These are phyloP conservation scores for Clitopilus hobsonii DNA, from an alignment of 768 basidiomycete genomes.

Conservation along the genomic window DNA sequence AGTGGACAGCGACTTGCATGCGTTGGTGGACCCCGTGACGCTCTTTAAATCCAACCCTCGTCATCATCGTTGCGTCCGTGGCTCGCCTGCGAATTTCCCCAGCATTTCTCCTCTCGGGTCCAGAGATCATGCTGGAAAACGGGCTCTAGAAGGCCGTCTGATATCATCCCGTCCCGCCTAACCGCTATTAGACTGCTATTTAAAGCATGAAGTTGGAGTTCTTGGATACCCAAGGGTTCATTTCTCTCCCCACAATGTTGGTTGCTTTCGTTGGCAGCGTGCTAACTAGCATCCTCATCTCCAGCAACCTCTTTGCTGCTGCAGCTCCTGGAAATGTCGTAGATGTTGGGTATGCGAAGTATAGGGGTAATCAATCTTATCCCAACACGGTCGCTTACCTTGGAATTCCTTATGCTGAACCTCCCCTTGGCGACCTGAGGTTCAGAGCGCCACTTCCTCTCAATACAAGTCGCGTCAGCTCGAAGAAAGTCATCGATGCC, in stretches of 20 bases:
- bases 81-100: not conserved
- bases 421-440: constrained; percentile 46
- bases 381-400: constrained; percentile 54
- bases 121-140: too few species aligned
- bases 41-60: not conserved
- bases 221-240: not conserved
- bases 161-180: too few species aligned
- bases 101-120: not conserved
- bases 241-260: not conserved
- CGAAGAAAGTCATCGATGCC: constrained; percentile 43
- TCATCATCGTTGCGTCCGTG: not conserved
- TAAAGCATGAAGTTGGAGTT: too few species aligned
- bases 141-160: too few species aligned
- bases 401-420: constrained; percentile 56
- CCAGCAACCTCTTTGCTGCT: constrained; percentile 2
- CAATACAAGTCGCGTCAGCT: constrained; percentile 39
- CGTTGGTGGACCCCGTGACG: not conserved
- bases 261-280: not conserved
- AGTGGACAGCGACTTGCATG: too few species aligned
- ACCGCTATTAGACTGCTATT: too few species aligned
- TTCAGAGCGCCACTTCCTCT: constrained; percentile 51
- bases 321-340: constrained; percentile 28
- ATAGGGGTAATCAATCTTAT: constrained; percentile 47
- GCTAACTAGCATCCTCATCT: constrained; percentile 8
- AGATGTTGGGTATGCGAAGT: constrained; percentile 56